Conservation (phyloP, 192 early-diverging fungal genomes). For the Kickxella alabastrina region DNA sequence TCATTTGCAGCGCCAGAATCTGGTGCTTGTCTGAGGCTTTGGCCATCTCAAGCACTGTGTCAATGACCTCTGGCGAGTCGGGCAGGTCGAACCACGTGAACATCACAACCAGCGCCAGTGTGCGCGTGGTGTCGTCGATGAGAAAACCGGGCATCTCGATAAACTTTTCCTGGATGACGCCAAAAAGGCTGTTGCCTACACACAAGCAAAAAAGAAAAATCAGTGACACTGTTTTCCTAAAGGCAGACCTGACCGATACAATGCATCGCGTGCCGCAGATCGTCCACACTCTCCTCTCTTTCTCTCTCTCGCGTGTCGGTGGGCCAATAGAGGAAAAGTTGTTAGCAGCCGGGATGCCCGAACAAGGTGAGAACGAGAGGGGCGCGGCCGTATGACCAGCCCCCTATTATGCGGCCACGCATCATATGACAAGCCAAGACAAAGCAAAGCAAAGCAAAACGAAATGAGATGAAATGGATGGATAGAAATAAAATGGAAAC, state of each 20-base stretch:
- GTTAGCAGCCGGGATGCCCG: too few species aligned
- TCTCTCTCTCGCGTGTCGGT: too few species aligned
- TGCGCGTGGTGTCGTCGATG: constrained; percentile 41
- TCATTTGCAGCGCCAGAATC: constrained; percentile 63
- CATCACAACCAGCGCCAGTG: constrained; percentile 51
- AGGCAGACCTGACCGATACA: too few species aligned
- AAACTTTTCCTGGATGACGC: constrained; percentile 28
- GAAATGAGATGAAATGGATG: too few species aligned
- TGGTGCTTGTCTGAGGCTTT: constrained; percentile 41
- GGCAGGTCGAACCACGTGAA: constrained; percentile 49
- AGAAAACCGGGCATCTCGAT: constrained; percentile 37
- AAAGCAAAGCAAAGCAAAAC: too few species aligned
- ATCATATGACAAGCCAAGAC: too few species aligned
- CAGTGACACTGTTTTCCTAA: too few species aligned
- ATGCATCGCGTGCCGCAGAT: constrained; percentile 1
- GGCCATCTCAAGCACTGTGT: constrained; percentile 34
- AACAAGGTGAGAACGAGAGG: neutral
- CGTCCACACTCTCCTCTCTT: constrained; percentile 6
- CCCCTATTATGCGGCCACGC: neutral
- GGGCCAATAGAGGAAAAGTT: too few species aligned
- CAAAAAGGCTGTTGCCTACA: constrained; percentile 38
- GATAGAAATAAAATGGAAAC: constrained; percentile 13
- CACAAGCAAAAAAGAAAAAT: neutral
- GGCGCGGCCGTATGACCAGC: too few species aligned
- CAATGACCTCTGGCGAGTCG: constrained; percentile 35